A percentile compares a stretch with the other conserved stretches of the same genome.
Conservation (phyloP, 2,329 filamentous ascomycete genomes). For the Tolypocladium nubicola region DNA sequence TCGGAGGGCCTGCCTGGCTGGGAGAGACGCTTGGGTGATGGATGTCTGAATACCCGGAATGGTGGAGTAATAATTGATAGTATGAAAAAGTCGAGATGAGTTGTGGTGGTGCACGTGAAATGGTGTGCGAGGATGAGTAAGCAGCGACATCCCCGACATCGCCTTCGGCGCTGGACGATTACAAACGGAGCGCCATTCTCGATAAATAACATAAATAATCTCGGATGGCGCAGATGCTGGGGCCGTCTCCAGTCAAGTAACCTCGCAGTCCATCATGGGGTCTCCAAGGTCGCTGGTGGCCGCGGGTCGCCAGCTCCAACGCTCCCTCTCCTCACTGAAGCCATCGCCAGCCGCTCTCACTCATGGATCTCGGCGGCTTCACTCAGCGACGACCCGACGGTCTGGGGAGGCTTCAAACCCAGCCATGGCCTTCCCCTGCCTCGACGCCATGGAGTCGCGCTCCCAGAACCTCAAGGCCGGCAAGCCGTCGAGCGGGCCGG, state of each 20-base stretch:
- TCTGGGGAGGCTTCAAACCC: constrained; percentile 45
- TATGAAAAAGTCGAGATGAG: background rate
- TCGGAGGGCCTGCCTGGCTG: no score
- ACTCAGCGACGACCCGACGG: background rate
- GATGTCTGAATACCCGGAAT: no score
- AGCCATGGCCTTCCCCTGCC: constrained; percentile 80
- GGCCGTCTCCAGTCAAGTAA: background rate
- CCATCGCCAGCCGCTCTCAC: background rate
- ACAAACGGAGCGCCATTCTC: background rate
- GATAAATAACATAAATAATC: background rate
- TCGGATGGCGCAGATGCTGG: background rate
- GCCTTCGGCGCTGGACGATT: background rate
- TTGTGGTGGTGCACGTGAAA: constrained; percentile 10
- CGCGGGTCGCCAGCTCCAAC: constrained; percentile 4
- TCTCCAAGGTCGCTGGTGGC: constrained; percentile 3
- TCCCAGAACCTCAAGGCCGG: constrained; percentile 59
- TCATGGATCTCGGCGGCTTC: background rate
- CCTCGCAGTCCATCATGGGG: constrained; percentile 4
- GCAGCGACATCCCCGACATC: constrained; percentile 2
- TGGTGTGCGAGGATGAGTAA: constrained; percentile 12
- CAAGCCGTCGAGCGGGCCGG: constrained; percentile 65
- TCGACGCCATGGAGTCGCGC: constrained; percentile 71
- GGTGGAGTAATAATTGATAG: no score
- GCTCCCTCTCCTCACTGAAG: background rate
- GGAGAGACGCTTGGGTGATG: no score